Evolutionary conservation across 2,329 filamentous ascomycete species (phyloP).

Genomic region (Atkinsonella texensis): DNA sequence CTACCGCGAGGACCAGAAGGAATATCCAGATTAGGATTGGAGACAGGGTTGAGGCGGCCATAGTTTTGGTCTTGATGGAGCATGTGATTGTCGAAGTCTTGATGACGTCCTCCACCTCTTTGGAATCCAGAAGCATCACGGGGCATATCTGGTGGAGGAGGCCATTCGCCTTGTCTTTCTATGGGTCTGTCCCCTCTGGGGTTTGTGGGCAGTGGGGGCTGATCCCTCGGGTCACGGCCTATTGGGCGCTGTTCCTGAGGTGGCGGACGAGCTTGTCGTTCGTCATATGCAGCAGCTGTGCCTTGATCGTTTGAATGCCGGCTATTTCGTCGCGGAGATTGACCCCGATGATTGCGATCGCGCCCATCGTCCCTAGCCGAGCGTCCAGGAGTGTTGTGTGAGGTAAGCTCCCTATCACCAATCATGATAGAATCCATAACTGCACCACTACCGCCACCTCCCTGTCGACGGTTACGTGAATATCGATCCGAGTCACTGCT

Average conservation of each 20-base stretch:
- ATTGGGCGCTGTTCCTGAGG: constrained; percentile 20
- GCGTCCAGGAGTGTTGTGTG: constrained; percentile 18
- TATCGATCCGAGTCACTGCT: constrained; percentile 18
- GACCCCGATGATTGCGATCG: constrained; percentile 27
- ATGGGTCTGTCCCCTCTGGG: constrained; percentile 23
- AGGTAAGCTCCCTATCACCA: constrained; percentile 24
- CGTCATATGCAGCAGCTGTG: constrained; percentile 31
- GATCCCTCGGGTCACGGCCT: constrained; percentile 20
- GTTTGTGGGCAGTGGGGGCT: constrained; percentile 17
- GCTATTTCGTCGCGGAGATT: constrained; percentile 37
- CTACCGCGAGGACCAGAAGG: constrained; percentile 46
- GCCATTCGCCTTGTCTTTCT: constrained; percentile 27
- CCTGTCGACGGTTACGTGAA: constrained; percentile 16
- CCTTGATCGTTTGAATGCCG: constrained; percentile 19
- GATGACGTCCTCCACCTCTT: constrained; percentile 21
- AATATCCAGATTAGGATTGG: constrained; percentile 28
- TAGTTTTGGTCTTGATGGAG: constrained; percentile 49
- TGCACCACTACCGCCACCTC: constrained; percentile 11
- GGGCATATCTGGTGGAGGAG: constrained; percentile 21
- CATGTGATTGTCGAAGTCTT: constrained; percentile 37
- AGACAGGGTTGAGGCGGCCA: constrained; percentile 44
- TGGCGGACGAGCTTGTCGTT: constrained; percentile 32
- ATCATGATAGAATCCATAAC: constrained; percentile 28
- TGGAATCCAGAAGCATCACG: constrained; percentile 29
- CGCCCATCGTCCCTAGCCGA: constrained; percentile 31